Conservation (phyloP, 148 eudicot species). For the Amaranthus hypochondriacus region DNA sequence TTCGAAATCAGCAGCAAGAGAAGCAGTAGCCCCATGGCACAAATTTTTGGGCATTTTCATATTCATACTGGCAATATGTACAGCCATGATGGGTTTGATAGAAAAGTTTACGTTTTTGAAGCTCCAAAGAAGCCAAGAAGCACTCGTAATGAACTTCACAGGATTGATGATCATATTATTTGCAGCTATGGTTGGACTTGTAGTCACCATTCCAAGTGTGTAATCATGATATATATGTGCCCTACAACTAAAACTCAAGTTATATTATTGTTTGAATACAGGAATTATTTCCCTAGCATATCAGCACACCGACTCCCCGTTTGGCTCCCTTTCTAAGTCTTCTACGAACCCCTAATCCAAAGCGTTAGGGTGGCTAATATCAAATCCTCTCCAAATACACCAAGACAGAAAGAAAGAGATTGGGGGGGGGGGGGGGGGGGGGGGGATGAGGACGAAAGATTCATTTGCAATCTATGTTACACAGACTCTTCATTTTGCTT, state of each 20-base stretch:
- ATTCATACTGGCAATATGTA: slow-evolving; percentile 39
- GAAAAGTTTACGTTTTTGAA: slow-evolving; percentile 34
- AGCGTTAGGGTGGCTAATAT: no score
- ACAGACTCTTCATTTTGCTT: no score
- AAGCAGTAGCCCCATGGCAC: slow-evolving; percentile 49
- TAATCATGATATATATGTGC: background rate
- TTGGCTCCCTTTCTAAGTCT: no score
- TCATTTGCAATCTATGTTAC: no score
- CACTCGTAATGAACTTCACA: slow-evolving; percentile 44
- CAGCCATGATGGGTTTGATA: slow-evolving; percentile 40
- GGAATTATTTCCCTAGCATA: background rate
- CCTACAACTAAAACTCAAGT: background rate
- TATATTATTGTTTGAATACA: background rate
- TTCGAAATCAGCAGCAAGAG: slow-evolving; percentile 27
- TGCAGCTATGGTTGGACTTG: slow-evolving; percentile 36
- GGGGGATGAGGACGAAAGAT: no score
- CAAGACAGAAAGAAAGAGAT: no score
- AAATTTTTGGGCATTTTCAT: slow-evolving; percentile 39
- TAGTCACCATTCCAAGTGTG: slow-evolving; percentile 31
- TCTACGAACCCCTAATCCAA: no score
- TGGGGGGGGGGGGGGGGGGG: no score
- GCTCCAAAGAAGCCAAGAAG: slow-evolving; percentile 34
- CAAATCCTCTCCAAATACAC: no score
- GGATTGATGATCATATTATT: slow-evolving; percentile 45
- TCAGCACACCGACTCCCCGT: no score